Evolutionary conservation across 495 filamentous ascomycete genomes (phyloP).

Genomic region (Geoglossum glabrum): DNA sequence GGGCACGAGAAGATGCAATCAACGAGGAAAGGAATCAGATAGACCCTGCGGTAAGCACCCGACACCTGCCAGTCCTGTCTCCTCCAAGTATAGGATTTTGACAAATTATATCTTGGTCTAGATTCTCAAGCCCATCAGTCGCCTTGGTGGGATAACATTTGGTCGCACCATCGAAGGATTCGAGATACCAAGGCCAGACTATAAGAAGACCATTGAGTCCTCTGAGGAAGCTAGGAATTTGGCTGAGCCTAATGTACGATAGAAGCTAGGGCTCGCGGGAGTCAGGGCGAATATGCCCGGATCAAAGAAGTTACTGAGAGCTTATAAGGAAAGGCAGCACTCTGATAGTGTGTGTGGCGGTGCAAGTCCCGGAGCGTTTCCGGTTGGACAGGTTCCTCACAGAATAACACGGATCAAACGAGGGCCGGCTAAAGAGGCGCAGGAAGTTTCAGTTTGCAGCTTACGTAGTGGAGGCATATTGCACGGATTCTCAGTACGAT

Average conservation of each 20-base stretch:
- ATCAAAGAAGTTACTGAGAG: too few species aligned
- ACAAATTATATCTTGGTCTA: slow-evolving; percentile 5
- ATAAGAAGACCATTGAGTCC: slow-evolving; percentile 19
- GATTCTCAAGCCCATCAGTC: slow-evolving; percentile 50
- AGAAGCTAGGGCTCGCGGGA: too few species aligned
- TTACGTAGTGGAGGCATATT: too few species aligned
- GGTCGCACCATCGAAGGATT: slow-evolving; percentile 45
- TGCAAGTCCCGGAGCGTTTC: not conserved
- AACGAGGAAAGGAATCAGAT: slow-evolving; percentile 54
- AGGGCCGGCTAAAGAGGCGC: not conserved
- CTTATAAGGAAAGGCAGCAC: too few species aligned
- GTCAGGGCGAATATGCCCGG: too few species aligned
- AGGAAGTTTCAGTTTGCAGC: too few species aligned
- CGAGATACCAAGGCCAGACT: slow-evolving; percentile 64
- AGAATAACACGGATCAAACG: not conserved
- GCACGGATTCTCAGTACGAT: too few species aligned
- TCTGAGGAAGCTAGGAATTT: slow-evolving; percentile 7
- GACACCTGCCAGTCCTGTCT: not conserved
- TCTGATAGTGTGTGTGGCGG: not conserved
- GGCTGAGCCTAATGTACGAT: slow-evolving; percentile 18
- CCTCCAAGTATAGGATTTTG: not conserved
- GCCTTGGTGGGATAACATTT: slow-evolving; percentile 74
- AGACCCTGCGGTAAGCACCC: slow-evolving; percentile 30
- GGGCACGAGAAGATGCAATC: slow-evolving; percentile 75
- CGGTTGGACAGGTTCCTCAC: not conserved